phyloP scores from a whole-genome alignment of 192 early-diverging fungal species.

The Haplosporangium gracile region DNA sequence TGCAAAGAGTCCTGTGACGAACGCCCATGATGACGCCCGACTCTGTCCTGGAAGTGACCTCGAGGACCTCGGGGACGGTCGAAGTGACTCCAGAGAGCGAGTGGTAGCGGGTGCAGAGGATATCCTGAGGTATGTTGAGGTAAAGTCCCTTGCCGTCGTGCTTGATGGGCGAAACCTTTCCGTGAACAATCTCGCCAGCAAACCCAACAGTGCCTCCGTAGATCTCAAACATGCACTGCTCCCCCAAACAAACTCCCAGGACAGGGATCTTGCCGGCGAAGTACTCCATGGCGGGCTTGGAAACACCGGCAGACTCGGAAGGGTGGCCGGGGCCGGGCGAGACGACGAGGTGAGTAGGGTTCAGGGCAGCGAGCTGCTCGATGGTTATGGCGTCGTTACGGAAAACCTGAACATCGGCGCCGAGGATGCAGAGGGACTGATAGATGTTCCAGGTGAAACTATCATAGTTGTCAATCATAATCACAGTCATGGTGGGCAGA shows the following conservation, averaged over 20 bases:
- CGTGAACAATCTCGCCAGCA: slow-evolving; percentile 98
- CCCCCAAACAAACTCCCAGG: slow-evolving; percentile 96
- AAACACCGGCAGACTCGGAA: slow-evolving; percentile 89
- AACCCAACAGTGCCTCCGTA: slow-evolving; percentile 94
- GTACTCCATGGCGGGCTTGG: slow-evolving; percentile 84
- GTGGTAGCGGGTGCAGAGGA: slow-evolving; percentile 96
- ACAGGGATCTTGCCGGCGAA: slow-evolving; percentile 97
- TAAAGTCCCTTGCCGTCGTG: slow-evolving; percentile 95
- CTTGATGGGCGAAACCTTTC: slow-evolving; percentile 91
- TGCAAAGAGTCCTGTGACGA: slow-evolving; percentile 87
- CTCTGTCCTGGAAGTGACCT: slow-evolving; percentile 88
- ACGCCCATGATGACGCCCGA: slow-evolving; percentile 95
- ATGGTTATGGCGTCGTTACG: slow-evolving; percentile 96
- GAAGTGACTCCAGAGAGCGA: slow-evolving; percentile 90
- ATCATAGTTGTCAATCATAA: slow-evolving; percentile 99
- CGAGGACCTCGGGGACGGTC: slow-evolving; percentile 86
- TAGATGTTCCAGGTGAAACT: slow-evolving; percentile 99
- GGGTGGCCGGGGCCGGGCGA: slow-evolving; percentile 98
- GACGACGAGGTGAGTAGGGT: slow-evolving; percentile 95
- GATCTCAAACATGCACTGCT: slow-evolving; percentile 97
- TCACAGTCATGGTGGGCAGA: slow-evolving; percentile 65
- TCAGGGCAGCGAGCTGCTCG: slow-evolving; percentile 82
- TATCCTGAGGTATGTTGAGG: slow-evolving; percentile 84
- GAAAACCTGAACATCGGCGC: slow-evolving; percentile 92
- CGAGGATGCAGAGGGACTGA: slow-evolving; percentile 92